Base-by-base conservation (phyloP, 768 basidiomycete genomes). In the Leccinum fibrillosum region DNA sequence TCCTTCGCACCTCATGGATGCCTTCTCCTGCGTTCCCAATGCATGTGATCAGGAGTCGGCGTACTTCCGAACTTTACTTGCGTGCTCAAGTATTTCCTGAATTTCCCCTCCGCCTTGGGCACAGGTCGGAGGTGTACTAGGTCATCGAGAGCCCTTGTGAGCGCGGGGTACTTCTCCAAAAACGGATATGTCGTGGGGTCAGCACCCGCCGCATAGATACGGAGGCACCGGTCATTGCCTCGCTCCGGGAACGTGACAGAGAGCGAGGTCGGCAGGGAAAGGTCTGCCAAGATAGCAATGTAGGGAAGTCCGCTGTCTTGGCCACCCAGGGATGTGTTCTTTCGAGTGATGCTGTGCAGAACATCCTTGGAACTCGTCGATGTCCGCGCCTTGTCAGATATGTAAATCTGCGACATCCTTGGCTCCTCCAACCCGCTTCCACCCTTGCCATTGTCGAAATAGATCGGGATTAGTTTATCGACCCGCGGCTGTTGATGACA, bases 361-460 rank as follows among this genome's bases (percentile, higher is more conserved):
- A 1, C 25, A 1, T 4, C 6, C 11, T 21, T 55, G 4, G 44
- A 57, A 11, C 10, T 2, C 19, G 2, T 42, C 5, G 53, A 56
- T 15, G 13, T n/a, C 0, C 45, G 53, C 12, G 49, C 54, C 37
- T 62, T 58, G 55, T 60, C 64, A 7, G 67, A 66, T 37, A 71
- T 55, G 39, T 71, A 62, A 1, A 61, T 60, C 7, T 64, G 64
- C 2, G 62, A 66, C 39, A 52, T 56, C 8, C 44, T 49, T 21
- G 48, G 48, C 12, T 32, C 25, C 5, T 4, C 12, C 3, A 32
- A 25, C 32, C 17, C 17, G 7, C 3, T 4, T 5, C 12, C 2
- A 17, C 23, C 0, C 6, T 58, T 6, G 67, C 55, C 53, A 59
- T 65, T 19, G 42, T 42, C n/a, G 39, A 19, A 42, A 48, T 58